These are phyloP conservation scores for Dactylis glomerata DNA, from an alignment of 176 grass and related monocot genomes.

Conservation along the genomic window DNA sequence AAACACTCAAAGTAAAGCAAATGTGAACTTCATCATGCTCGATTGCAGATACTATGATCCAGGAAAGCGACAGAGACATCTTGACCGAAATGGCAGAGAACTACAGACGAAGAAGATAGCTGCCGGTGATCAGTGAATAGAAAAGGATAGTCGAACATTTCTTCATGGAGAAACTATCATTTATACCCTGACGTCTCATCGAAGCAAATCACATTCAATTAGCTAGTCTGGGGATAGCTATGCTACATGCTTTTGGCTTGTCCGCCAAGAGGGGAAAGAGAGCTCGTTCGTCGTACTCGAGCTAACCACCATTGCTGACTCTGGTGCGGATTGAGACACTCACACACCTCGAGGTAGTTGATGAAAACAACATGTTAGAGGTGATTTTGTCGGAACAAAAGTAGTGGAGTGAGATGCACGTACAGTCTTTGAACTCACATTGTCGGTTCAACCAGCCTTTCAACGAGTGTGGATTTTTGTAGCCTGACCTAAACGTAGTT, in stretches of 20 bases:
- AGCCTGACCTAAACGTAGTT: too few relatives aligned
- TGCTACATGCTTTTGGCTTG: neutral
- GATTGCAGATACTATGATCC: neutral
- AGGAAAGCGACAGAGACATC: neutral
- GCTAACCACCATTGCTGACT: constrained; percentile 26
- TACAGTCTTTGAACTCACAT: too few relatives aligned
- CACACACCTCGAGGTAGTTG: constrained; percentile 35
- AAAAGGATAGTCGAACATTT: neutral
- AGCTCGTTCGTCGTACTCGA: neutral
- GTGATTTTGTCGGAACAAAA: neutral
- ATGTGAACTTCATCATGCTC: neutral
- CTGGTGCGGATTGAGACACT: constrained; percentile 35
- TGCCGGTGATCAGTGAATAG: neutral
- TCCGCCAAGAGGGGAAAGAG: neutral
- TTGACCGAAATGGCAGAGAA: neutral
- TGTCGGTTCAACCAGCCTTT: too few relatives aligned
- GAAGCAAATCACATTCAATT: neutral
- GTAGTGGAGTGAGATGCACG: neutral
- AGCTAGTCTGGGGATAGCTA: neutral
- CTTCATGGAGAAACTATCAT: neutral
- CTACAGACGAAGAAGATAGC: neutral
- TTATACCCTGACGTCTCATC: neutral
- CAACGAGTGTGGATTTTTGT: too few relatives aligned
- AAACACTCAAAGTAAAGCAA: neutral
- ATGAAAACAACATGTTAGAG: constrained; percentile 32